Percentiles rank a stretch among this genome's conserved stretches.
Evolutionary conservation across 164 flowering plant species (phyloP).

Genomic region (Protea cynaroides): DNA sequence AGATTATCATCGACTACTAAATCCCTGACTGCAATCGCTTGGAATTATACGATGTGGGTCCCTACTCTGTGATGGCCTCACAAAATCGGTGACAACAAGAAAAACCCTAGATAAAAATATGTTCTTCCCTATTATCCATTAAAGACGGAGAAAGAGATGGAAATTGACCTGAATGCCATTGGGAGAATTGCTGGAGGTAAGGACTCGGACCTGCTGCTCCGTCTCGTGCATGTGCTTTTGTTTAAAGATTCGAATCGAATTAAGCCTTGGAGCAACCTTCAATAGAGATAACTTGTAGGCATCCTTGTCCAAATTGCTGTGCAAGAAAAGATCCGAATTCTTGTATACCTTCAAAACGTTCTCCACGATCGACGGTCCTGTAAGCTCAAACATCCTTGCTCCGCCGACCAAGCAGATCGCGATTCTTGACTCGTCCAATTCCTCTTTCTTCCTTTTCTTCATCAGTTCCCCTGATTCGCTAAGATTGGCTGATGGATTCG

Average conservation of each 20-base stretch:
- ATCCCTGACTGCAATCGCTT: too few relatives aligned
- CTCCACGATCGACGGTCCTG: conserved; percentile 84
- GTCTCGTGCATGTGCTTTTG: conserved; percentile 50
- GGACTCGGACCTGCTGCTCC: conserved; percentile 50
- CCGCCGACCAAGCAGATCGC: conserved; percentile 96
- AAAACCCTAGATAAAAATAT: too few relatives aligned
- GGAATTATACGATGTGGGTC: too few relatives aligned
- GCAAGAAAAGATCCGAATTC: conserved; percentile 70
- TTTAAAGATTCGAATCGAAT: conserved; percentile 49
- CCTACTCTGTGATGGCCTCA: too few relatives aligned
- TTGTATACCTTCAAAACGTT: conserved; percentile 45
- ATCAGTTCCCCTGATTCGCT: conserved; percentile 5
- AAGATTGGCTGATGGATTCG: background rate
- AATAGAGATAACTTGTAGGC: conserved; percentile 65
- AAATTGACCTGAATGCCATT: conserved; percentile 97
- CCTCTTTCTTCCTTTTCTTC: conserved; percentile 17
- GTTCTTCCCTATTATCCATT: too few relatives aligned
- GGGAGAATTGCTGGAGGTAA: conserved; percentile 68
- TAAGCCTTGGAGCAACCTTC: conserved; percentile 48
- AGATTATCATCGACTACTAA: too few relatives aligned
- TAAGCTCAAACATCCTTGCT: conserved; percentile 89
- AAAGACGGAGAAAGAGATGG: too few relatives aligned
- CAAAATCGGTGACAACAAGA: too few relatives aligned
- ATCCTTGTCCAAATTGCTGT: conserved; percentile 58
- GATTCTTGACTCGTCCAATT: conserved; percentile 46